Evolutionary conservation across 179 eudicot genomes (phyloP).

Genomic region (Vitellaria paradoxa): DNA sequence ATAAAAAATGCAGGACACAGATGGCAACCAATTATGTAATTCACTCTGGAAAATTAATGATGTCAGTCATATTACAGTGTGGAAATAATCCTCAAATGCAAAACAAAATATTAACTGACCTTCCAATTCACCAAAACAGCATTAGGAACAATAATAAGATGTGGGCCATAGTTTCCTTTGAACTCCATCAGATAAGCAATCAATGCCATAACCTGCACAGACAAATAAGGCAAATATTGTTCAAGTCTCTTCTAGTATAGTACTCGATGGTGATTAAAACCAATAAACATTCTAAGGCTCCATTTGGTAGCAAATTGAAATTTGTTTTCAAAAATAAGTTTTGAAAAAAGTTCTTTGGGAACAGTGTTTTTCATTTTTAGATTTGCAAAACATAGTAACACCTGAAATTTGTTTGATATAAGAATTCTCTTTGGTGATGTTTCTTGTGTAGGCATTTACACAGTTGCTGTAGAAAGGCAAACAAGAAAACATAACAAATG

Average conservation of each 20-base stretch:
- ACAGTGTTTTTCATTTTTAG: too few relatives aligned
- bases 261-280: too few relatives aligned
- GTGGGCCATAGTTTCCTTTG: conserved; percentile 98
- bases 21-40: conserved; percentile 91
- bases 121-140: conserved; percentile 99
- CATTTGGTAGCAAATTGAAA: too few relatives aligned
- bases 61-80: conserved; percentile 18
- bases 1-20: conserved; percentile 87
- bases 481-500: too few relatives aligned
- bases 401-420: too few relatives aligned
- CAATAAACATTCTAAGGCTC: too few relatives aligned
- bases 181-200: conserved; percentile 98
- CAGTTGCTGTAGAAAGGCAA: too few relatives aligned
- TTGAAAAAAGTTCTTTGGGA: too few relatives aligned
- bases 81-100: conserved; percentile 11
- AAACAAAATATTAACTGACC: conserved; percentile 39
- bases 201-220: conserved; percentile 89
- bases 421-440: too few relatives aligned
- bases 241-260: neutral
- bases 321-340: too few relatives aligned
- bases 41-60: conserved; percentile 64
- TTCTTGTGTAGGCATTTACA: too few relatives aligned
- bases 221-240: neutral
- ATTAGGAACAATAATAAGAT: conserved; percentile 97
- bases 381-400: too few relatives aligned